phyloP scores from a whole-genome alignment of 148 eudicot species.

The Diospyros kaki region DNA sequence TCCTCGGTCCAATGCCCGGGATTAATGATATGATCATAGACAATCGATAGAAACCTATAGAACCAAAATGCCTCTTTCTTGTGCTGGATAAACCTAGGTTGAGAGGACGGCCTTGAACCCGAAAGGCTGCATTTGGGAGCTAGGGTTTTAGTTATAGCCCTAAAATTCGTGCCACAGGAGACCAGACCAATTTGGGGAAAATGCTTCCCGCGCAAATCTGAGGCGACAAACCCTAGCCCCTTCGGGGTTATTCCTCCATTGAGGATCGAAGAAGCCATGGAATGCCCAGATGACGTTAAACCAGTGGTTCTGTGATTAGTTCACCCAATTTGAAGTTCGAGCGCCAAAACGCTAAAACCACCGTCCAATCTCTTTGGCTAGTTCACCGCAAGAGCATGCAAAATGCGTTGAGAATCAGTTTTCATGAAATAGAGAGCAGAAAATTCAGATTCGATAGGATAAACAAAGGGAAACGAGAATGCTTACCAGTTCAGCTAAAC shows the following conservation, averaged over 20 bases:
- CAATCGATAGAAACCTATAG: constrained; percentile 75
- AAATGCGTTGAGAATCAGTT: background rate
- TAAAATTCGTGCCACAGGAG: constrained; percentile 21
- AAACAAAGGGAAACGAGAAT: background rate
- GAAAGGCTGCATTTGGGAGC: constrained; percentile 53
- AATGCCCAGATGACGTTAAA: constrained; percentile 11
- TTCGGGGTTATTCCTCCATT: constrained; percentile 38
- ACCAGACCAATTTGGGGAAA: constrained; percentile 33
- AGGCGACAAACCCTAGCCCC: constrained; percentile 38
- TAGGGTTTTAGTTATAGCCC: constrained; percentile 21
- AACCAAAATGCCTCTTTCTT: constrained; percentile 95
- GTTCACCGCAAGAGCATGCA: background rate
- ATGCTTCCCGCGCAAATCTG: constrained; percentile 39
- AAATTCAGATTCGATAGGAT: background rate
- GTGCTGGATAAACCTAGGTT: constrained; percentile 92
- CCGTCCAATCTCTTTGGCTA: background rate
- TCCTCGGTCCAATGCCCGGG: constrained; percentile 90
- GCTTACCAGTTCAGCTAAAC: constrained; percentile 7
- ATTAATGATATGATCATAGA: constrained; percentile 68
- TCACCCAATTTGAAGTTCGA: background rate
- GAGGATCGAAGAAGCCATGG: constrained; percentile 65
- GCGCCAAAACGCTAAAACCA: background rate
- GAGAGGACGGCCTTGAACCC: constrained; percentile 65
- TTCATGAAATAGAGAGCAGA: background rate
- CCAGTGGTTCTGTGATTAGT: background rate